Evolutionary conservation across 768 basidiomycete genomes (phyloP).

Genomic region (Naematelia aurantialba): DNA sequence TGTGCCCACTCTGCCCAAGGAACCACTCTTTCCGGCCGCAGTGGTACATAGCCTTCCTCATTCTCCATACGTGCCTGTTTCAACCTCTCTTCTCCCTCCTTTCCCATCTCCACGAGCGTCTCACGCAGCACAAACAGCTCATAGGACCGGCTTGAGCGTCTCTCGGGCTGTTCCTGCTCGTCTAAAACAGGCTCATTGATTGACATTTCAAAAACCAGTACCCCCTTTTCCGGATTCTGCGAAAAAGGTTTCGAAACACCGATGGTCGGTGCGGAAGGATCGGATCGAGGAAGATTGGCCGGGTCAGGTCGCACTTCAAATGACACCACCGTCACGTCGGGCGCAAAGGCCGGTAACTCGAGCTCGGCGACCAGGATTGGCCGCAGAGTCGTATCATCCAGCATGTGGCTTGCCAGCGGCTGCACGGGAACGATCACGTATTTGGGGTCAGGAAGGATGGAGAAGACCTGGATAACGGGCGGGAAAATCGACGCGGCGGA

Average conservation of each 20-base stretch:
- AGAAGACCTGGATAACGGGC: slow-evolving; percentile 42
- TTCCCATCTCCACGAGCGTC: slow-evolving; percentile 25
- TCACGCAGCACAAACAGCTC: slow-evolving; percentile 43
- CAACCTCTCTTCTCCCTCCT: slow-evolving; percentile 29
- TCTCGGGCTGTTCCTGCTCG: not conserved
- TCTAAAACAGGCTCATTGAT: slow-evolving; percentile 17
- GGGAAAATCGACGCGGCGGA: slow-evolving; percentile 27
- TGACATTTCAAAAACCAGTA: slow-evolving; percentile 38
- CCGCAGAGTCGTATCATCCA: slow-evolving; percentile 37
- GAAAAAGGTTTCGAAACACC: slow-evolving; percentile 31
- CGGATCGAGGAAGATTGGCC: slow-evolving; percentile 11
- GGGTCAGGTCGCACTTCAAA: slow-evolving; percentile 45
- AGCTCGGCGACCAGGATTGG: slow-evolving; percentile 34
- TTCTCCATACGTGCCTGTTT: slow-evolving; percentile 9
- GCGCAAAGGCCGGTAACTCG: slow-evolving; percentile 31
- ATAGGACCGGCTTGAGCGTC: slow-evolving; percentile 6
- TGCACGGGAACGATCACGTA: slow-evolving; percentile 24
- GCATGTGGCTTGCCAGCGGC: slow-evolving; percentile 29
- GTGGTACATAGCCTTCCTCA: slow-evolving; percentile 10
- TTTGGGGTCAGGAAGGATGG: slow-evolving; percentile 29
- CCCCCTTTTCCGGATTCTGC: slow-evolving; percentile 35
- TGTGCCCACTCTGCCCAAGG: slow-evolving; percentile 41
- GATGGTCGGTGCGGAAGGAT: slow-evolving; percentile 11
- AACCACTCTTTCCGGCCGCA: slow-evolving; percentile 17
- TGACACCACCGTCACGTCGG: slow-evolving; percentile 16